A percentile compares a stretch with the other conserved stretches of the same genome.
Evolutionary conservation across 768 basidiomycete species (phyloP).

Genomic region (Guyanaporus albipodus): DNA sequence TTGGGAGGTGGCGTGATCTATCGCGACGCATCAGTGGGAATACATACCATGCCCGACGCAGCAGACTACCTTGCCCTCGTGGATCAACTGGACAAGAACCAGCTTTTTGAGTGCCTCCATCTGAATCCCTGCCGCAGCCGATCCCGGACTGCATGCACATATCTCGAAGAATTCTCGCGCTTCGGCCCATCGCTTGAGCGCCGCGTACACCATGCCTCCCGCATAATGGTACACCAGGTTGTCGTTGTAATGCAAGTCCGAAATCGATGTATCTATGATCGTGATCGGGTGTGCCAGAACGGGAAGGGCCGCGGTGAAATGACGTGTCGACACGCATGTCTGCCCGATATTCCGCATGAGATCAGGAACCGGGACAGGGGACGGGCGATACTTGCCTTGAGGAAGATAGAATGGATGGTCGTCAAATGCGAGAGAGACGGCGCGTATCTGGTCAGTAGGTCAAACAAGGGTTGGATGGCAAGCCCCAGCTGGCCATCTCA

Average conservation of each 20-base stretch:
- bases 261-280: conserved; percentile 53
- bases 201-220: conserved; percentile 64
- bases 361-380: background rate
- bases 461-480: conserved; percentile 55
- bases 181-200: conserved; percentile 60
- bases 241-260: conserved; percentile 72
- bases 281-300: conserved; percentile 63
- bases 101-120: conserved; percentile 87
- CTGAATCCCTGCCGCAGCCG: conserved; percentile 62
- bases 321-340: conserved; percentile 53
- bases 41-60: background rate
- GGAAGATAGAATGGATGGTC: conserved; percentile 63
- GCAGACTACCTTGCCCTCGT: conserved; percentile 61
- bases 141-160: conserved; percentile 60
- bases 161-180: conserved; percentile 82
- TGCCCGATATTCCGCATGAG: conserved; percentile 22
- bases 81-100: conserved; percentile 71
- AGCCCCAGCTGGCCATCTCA: conserved; percentile 33
- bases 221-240: conserved; percentile 83
- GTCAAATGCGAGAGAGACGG: conserved; percentile 58
- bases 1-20: conserved; percentile 55
- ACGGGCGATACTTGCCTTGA: conserved; percentile 45
- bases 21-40: background rate
- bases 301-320: conserved; percentile 55
- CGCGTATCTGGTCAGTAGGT: conserved; percentile 61